These are phyloP conservation scores for Arabidopsis arenosa DNA, from an alignment of 345 rosid genomes.

Conservation along the genomic window DNA sequence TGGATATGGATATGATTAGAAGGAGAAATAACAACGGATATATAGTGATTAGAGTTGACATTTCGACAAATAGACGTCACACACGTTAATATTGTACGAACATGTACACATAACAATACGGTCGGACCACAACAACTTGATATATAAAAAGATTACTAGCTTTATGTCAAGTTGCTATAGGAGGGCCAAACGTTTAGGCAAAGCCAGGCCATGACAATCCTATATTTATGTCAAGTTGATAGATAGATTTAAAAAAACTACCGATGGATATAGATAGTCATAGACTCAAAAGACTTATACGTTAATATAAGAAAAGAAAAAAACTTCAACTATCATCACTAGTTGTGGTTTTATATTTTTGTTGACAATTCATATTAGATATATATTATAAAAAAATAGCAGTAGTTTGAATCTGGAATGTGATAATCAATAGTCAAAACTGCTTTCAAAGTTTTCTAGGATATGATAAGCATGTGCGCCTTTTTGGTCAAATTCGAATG, in stretches of 20 bases:
- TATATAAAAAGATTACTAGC: neutral
- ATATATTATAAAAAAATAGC: neutral
- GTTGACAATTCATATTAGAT: neutral
- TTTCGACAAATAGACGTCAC: neutral
- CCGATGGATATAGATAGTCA: neutral
- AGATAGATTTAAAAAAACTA: neutral
- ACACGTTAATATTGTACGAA: constrained; percentile 9
- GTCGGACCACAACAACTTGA: constrained; percentile 2
- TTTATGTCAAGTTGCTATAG: neutral
- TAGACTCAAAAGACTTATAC: neutral
- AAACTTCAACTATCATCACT: neutral
- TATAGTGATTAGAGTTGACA: constrained; percentile 23
- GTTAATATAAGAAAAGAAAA: neutral
- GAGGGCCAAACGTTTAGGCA: neutral
- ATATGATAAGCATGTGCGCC: too few relatives aligned
- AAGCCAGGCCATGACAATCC: neutral
- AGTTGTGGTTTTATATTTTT: neutral
- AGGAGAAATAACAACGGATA: neutral
- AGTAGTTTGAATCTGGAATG: too few relatives aligned
- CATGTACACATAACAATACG: neutral
- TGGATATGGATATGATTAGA: neutral
- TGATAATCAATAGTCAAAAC: neutral
- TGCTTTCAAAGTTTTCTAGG: too few relatives aligned
- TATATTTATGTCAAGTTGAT: constrained; percentile 11
- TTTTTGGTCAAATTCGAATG: too few relatives aligned